These are phyloP conservation scores for Sporothrix brunneoviolacea DNA, from an alignment of 2,329 filamentous ascomycete genomes.

Conservation along the genomic window DNA sequence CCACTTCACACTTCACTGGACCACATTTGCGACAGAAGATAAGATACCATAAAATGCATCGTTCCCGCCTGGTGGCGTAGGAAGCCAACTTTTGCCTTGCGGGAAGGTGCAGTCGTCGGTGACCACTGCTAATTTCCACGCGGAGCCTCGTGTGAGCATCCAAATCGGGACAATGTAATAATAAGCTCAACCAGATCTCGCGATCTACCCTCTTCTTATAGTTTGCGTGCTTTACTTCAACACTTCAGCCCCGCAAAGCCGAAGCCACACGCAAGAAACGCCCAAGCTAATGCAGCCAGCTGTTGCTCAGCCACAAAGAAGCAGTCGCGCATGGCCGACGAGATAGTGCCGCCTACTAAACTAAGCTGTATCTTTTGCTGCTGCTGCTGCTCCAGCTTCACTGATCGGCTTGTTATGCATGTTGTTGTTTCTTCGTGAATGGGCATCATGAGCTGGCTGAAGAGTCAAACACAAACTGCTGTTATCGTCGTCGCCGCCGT, in stretches of 20 bases:
- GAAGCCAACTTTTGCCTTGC: constrained; percentile 1
- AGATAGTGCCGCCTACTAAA: background rate
- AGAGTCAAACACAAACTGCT: no score
- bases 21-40: no score
- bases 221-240: background rate
- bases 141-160: constrained; percentile 3
- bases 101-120: background rate
- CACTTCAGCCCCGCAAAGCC: no score
- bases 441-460: no score
- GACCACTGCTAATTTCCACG: background rate
- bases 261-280: no score
- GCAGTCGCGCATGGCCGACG: background rate
- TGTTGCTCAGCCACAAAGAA: background rate
- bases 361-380: background rate
- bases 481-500: no score
- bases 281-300: constrained; percentile 6
- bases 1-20: no score
- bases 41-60: no score
- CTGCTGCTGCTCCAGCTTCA: no score
- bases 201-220: background rate
- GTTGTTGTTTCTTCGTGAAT: no score
- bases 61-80: background rate
- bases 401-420: no score
- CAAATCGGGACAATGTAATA: background rate
- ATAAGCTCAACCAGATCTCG: background rate